These are phyloP conservation scores for Stachybotrys chartarum DNA, from an alignment of 2,329 filamentous ascomycete species.

Conservation along the genomic window DNA sequence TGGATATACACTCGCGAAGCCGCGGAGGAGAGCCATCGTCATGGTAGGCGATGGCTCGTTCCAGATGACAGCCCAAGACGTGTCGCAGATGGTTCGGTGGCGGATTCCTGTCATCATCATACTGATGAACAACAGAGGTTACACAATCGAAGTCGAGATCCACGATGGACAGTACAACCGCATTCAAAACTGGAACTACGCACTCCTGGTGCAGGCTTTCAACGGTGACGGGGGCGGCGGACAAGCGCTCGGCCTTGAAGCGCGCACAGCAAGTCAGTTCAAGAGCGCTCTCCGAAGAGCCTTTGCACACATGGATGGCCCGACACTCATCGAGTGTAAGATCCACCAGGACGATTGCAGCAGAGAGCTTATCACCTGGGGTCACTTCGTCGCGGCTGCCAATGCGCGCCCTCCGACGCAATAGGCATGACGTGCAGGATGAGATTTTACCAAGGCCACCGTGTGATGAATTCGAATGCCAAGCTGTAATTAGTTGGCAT, in stretches of 20 bases:
- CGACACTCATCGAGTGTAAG: constrained; percentile 4
- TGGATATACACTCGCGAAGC: constrained; percentile 10
- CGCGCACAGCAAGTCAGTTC: constrained; percentile 1
- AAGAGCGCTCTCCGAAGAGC: constrained; percentile 1
- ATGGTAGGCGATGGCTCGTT: constrained; percentile 8
- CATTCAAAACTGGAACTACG: constrained; percentile 24
- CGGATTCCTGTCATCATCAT: constrained; percentile 6
- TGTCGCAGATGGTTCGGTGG: constrained; percentile 8
- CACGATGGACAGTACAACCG: constrained; percentile 24
- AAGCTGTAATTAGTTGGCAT: too few relatives aligned
- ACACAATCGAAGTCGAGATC: constrained; percentile 30
- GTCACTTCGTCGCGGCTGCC: constrained; percentile 6
- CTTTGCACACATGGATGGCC: constrained; percentile 3
- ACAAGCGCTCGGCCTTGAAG: constrained; percentile 4
- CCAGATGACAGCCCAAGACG: constrained; percentile 8
- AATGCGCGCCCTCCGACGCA: constrained; percentile 1
- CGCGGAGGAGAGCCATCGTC: constrained; percentile 2
- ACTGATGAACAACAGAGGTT: constrained; percentile 22
- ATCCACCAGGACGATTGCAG: constrained; percentile 6
- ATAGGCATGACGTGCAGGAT: not conserved
- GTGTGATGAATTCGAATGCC: too few relatives aligned
- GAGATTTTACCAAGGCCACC: too few relatives aligned
- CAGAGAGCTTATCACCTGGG: constrained; percentile 7
- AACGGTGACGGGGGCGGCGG: constrained; percentile 2
- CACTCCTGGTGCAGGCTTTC: constrained; percentile 17